Evolutionary conservation across 2,329 filamentous ascomycete genomes (phyloP), one percentile per base, ranked within the genome.

Genomic region (Colletotrichum orbiculare): DNA sequence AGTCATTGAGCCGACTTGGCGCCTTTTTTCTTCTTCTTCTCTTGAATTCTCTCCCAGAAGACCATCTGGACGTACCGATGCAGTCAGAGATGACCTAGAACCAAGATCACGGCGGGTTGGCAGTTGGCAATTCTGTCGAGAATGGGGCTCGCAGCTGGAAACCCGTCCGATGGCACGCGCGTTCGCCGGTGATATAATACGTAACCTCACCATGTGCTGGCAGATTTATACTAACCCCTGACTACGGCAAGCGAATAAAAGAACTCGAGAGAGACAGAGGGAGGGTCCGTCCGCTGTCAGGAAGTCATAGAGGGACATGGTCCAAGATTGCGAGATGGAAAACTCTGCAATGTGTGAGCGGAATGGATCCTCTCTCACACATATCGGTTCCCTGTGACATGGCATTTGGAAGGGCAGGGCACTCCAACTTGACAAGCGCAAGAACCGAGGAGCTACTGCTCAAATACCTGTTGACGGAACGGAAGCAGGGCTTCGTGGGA

Each of bases 401-500:
- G 48, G n/a, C 4, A 38, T 53, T 43, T 53, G 47, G 48, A 46
- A n/a, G 13, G 11, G 7, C 8, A 50, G 37, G 2, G 11, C 37
- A 10, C 25, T 25, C 25, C 25, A 1, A 12, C 46, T 4, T 2
- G 15, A 25, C 17, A 34, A 38, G 17, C 13, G 25, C 25, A 41
- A 38, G 13, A 35, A 53, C 38, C 35, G 43, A 11, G 35, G 25
- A 25, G 25, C 4, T 25, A 25, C 25, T 25, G 25, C 5, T 25
- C 25, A 25, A 25, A 25, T 5, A 25, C 25, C 4, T 25, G 25
- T 25, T 25, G 25, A 25, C 25, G 45, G 13, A 41, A 5, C 57
- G 13, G 25, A 39, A 17, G 43, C n/a, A 8, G 15, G 39, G 39
- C 57, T 61, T 49, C 62, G 52, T 56, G 46, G 52, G 57, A 62